These are phyloP conservation scores for Petrea volubilis DNA, from an alignment of 257 asterid species.

Conservation along the genomic window DNA sequence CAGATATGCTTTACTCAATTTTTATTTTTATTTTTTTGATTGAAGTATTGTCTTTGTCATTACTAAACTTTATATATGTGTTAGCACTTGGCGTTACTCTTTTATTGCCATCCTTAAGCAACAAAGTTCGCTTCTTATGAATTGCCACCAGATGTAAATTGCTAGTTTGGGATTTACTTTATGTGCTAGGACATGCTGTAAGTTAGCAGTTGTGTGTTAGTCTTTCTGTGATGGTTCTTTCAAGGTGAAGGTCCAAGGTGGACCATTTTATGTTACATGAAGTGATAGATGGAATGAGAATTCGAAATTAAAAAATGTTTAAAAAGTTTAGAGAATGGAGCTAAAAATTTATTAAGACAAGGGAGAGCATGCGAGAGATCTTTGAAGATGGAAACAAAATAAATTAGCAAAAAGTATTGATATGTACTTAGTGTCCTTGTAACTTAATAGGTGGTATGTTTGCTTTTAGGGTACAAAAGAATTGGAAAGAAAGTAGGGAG, in stretches of 20 bases:
- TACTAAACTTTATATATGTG: not conserved
- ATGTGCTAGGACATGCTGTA: not conserved
- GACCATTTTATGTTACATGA: not conserved
- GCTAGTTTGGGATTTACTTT: too few species aligned
- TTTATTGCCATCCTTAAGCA: slow-evolving; percentile 5
- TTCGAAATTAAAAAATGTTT: too few species aligned
- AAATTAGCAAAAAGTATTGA: not conserved
- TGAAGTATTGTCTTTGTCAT: not conserved
- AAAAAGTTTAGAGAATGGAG: not conserved
- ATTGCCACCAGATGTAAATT: too few species aligned
- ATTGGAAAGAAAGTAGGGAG: not conserved
- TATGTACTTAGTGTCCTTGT: not conserved
- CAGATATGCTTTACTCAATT: not conserved
- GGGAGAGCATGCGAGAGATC: not conserved
- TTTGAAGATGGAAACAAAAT: not conserved
- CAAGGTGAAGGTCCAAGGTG: not conserved
- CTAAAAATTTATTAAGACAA: not conserved
- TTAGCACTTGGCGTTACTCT: not conserved
- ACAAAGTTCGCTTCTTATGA: not conserved
- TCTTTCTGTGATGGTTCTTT: not conserved
- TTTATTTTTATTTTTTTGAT: not conserved
- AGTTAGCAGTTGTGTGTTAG: not conserved
- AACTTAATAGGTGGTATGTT: not conserved
- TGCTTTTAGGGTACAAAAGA: not conserved
- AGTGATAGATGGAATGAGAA: not conserved